A percentile compares a stretch with the other conserved stretches of the same genome.
phyloP scores from a whole-genome alignment of 345 rosid species.

The Pistacia integerrima region DNA sequence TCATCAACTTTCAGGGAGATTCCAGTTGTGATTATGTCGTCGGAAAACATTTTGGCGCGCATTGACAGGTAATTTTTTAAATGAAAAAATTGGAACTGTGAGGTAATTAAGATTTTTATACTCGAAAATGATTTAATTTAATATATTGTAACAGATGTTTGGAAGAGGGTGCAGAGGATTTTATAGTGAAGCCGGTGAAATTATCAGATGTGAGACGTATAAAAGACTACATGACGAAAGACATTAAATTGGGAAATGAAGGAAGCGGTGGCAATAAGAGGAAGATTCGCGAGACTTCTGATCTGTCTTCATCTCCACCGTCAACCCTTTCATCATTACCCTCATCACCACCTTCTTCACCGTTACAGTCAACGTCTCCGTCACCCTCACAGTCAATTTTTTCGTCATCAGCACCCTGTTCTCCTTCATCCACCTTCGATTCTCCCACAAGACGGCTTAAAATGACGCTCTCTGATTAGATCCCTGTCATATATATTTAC shows the following conservation, averaged over 20 bases:
- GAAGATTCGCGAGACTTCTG: slow-evolving; percentile 52
- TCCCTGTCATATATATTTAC: neutral
- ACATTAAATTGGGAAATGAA: slow-evolving; percentile 24
- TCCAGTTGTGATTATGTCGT: slow-evolving; percentile 96
- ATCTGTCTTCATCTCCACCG: slow-evolving; percentile 29
- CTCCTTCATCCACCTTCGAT: slow-evolving; percentile 49
- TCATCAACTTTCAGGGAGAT: slow-evolving; percentile 69
- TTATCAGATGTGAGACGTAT: slow-evolving; percentile 79
- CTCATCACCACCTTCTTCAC: slow-evolving; percentile 23
- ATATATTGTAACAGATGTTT: slow-evolving; percentile 56
- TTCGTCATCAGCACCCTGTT: slow-evolving; percentile 43
- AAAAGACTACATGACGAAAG: slow-evolving; percentile 54
- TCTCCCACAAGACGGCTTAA: slow-evolving; percentile 54
- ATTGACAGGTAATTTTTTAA: slow-evolving; percentile 60
- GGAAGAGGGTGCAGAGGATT: slow-evolving; percentile 96
- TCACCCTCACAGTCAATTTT: slow-evolving; percentile 33
- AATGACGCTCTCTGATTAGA: slow-evolving; percentile 37
- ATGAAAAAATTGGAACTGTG: neutral
- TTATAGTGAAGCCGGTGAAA: slow-evolving; percentile 91
- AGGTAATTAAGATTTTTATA: neutral
- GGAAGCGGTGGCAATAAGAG: slow-evolving; percentile 48
- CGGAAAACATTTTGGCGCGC: slow-evolving; percentile 80
- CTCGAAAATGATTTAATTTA: neutral
- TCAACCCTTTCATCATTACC: slow-evolving; percentile 30
- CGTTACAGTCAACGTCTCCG: slow-evolving; percentile 6